These are phyloP conservation scores for Schwanniomyces etchellsii DNA, from an alignment of 1,139 yeast genomes.

Conservation along the genomic window DNA sequence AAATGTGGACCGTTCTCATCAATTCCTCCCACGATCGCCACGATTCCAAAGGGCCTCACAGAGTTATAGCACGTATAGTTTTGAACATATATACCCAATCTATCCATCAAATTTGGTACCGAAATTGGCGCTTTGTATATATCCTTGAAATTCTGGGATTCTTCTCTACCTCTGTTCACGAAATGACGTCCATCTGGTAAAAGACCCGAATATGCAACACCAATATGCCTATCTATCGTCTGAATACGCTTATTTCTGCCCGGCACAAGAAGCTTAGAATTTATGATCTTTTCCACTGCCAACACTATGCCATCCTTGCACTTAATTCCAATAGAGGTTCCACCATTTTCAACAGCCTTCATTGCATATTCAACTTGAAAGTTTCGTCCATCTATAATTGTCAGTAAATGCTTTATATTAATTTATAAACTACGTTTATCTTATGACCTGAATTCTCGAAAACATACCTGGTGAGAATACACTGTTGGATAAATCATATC, in stretches of 20 bases:
- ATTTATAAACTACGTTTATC: neutral
- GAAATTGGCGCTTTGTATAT: slow-evolving; percentile 74
- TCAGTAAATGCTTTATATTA: slow-evolving; percentile 13
- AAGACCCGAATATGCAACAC: slow-evolving; percentile 91
- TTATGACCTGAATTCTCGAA: neutral
- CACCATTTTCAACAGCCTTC: slow-evolving; percentile 96
- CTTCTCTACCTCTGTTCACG: slow-evolving; percentile 89
- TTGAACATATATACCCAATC: slow-evolving; percentile 89
- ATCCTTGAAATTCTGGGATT: slow-evolving; percentile 74
- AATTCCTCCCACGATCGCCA: slow-evolving; percentile 89
- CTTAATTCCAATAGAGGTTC: slow-evolving; percentile 90
- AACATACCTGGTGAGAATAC: slow-evolving; percentile 55
- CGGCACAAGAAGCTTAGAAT: slow-evolving; percentile 84
- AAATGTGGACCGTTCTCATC: slow-evolving; percentile 87
- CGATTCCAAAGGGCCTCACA: slow-evolving; percentile 94
- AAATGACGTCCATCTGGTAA: slow-evolving; percentile 96
- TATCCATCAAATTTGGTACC: slow-evolving; percentile 77
- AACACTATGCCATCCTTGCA: slow-evolving; percentile 89
- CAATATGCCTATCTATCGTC: slow-evolving; percentile 88
- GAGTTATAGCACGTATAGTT: slow-evolving; percentile 95
- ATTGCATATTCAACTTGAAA: slow-evolving; percentile 98
- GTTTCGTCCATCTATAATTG: slow-evolving; percentile 83
- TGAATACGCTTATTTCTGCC: slow-evolving; percentile 87
- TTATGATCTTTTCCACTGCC: slow-evolving; percentile 91
- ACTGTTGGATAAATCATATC: slow-evolving; percentile 93